These are phyloP conservation scores for Arabidopsis lyrata DNA, from an alignment of 441 rosid genomes.

Conservation along the genomic window DNA sequence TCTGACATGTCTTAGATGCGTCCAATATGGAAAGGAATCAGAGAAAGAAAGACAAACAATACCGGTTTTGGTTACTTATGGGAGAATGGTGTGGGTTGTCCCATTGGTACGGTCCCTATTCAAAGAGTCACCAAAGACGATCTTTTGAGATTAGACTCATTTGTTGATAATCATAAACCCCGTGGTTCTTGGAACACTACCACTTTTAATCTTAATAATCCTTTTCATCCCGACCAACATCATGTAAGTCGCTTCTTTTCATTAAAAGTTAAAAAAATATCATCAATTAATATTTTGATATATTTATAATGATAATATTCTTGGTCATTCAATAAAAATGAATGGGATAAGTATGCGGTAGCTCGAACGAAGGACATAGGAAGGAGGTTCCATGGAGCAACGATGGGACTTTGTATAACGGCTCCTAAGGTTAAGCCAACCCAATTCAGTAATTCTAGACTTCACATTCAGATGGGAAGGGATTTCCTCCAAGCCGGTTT, in stretches of 20 bases:
- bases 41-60: not conserved
- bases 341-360: conserved; percentile 30
- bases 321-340: not conserved
- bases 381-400: conserved; percentile 24
- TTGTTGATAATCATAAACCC: conserved; percentile 6
- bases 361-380: conserved; percentile 18
- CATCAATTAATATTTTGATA: not conserved
- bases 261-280: not conserved
- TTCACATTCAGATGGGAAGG: conserved; percentile 31
- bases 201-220: not conserved
- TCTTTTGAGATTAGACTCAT: not conserved
- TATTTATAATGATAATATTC: not conserved
- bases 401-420: conserved; percentile 18
- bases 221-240: not conserved
- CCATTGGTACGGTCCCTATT: conserved; percentile 39
- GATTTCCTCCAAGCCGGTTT: conserved; percentile 22
- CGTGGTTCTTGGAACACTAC: conserved; percentile 28
- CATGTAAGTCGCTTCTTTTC: conserved; percentile 31
- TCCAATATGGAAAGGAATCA: not conserved
- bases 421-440: conserved; percentile 25
- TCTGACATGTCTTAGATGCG: conserved; percentile 31
- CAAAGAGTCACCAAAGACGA: conserved; percentile 21
- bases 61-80: conserved; percentile 32
- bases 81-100: conserved; percentile 41
- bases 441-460: conserved; percentile 26